These are phyloP conservation scores for Suhomyces ambrosiae DNA, from an alignment of 1,139 yeast species.

Conservation along the genomic window DNA sequence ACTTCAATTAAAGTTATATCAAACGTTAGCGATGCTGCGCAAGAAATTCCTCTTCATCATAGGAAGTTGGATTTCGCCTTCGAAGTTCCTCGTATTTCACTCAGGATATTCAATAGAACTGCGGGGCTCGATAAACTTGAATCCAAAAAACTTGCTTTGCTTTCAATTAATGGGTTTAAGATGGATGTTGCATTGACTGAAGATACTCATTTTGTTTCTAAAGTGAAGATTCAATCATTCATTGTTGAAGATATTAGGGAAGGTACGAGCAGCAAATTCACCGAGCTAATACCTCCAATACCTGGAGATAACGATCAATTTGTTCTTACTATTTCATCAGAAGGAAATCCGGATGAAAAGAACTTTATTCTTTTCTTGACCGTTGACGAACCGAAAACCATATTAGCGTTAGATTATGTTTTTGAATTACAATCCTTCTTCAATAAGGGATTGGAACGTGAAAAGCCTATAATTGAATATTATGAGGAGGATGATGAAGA, in stretches of 20 bases:
- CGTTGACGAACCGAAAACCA: slow-evolving; percentile 77
- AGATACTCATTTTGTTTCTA: slow-evolving; percentile 60
- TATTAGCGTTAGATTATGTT: slow-evolving; percentile 83
- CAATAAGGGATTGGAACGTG: slow-evolving; percentile 43
- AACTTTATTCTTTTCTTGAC: slow-evolving; percentile 58
- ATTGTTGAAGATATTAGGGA: slow-evolving; percentile 74
- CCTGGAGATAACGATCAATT: slow-evolving; percentile 71
- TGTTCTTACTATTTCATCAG: slow-evolving; percentile 52
- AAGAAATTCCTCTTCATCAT: slow-evolving; percentile 29
- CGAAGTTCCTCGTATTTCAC: slow-evolving; percentile 61
- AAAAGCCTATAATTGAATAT: slow-evolving; percentile 21
- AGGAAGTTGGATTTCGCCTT: slow-evolving; percentile 53
- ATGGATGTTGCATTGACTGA: slow-evolving; percentile 52
- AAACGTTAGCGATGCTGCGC: neutral
- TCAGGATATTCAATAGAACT: slow-evolving; percentile 67
- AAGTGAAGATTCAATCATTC: slow-evolving; percentile 69
- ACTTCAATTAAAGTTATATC: neutral
- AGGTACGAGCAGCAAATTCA: slow-evolving; percentile 64
- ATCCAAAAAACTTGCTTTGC: slow-evolving; percentile 55
- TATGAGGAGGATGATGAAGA: slow-evolving; percentile 15
- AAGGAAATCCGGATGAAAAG: slow-evolving; percentile 42
- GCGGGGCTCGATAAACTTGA: slow-evolving; percentile 37
- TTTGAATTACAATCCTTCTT: slow-evolving; percentile 72
- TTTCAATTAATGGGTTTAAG: slow-evolving; percentile 64
- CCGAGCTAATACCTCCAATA: slow-evolving; percentile 76